Conservation (phyloP, 1,284 basidiomycete species). For the Ustilago hordei region DNA sequence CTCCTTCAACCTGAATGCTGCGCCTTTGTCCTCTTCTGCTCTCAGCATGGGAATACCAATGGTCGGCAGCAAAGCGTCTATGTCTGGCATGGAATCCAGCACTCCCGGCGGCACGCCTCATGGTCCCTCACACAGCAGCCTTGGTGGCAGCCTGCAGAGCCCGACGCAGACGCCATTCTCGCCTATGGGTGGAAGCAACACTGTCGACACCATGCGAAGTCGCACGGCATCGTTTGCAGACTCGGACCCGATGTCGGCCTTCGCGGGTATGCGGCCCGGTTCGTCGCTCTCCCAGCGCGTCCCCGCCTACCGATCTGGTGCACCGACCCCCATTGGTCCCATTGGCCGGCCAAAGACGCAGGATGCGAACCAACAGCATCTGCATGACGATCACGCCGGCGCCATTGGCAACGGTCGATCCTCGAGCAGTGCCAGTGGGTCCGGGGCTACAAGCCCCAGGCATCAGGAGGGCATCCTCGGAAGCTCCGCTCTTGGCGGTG, state of each 20-base stretch:
- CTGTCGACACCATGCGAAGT: constrained; percentile 39
- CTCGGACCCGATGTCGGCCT: constrained; percentile 45
- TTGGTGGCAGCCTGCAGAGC: constrained; percentile 30
- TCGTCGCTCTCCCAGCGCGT: constrained; percentile 51
- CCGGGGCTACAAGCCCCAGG: constrained; percentile 44
- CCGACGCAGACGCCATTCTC: constrained; percentile 48
- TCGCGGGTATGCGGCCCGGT: constrained; percentile 43
- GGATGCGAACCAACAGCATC: constrained; percentile 37
- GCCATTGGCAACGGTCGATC: constrained; percentile 45
- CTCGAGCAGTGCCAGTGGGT: constrained; percentile 49
- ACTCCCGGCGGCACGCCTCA: constrained; percentile 9
- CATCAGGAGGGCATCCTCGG: constrained; percentile 65
- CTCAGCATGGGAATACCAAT: constrained; percentile 21
- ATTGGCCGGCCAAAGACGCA: constrained; percentile 64
- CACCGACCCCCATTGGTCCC: constrained; percentile 62
- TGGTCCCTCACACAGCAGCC: constrained; percentile 23
- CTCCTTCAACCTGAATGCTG: constrained; percentile 53
- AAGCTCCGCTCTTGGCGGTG: constrained; percentile 67
- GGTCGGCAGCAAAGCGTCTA: constrained; percentile 32
- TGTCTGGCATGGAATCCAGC: constrained; percentile 29
- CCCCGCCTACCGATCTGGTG: constrained; percentile 41
- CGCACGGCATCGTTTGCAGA: constrained; percentile 48
- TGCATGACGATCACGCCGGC: constrained; percentile 42
- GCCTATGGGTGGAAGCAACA: constrained; percentile 33
- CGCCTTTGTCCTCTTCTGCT: constrained; percentile 23